A percentile compares a stretch with the other conserved stretches of the same genome.
phyloP scores from a whole-genome alignment of 2,329 filamentous ascomycete species.

The Lachnellula arida region DNA sequence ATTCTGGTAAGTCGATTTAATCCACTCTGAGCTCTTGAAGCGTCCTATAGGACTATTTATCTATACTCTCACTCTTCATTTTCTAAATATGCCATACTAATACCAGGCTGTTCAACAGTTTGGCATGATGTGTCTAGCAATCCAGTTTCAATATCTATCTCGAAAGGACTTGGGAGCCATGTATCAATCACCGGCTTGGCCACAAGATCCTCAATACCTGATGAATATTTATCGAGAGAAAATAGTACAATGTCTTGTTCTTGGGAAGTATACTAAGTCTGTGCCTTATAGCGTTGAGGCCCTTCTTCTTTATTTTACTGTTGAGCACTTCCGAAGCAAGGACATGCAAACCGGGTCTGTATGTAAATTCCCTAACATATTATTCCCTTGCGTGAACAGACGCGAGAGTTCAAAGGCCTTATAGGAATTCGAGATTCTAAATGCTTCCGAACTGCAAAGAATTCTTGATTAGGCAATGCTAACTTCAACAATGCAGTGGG shows the following conservation, averaged over 20 bases:
- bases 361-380: too few relatives aligned
- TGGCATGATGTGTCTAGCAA: conserved; percentile 14
- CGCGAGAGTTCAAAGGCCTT: conserved; percentile 29
- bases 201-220: conserved; percentile 31
- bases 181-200: not conserved
- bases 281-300: conserved; percentile 44
- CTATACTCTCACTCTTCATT: not conserved
- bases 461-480: not conserved
- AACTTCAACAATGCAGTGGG: conserved; percentile 34
- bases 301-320: conserved; percentile 47
- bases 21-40: not conserved
- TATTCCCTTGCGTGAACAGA: too few relatives aligned
- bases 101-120: conserved; percentile 19
- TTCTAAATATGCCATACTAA: not conserved
- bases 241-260: conserved; percentile 46
- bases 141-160: conserved; percentile 32
- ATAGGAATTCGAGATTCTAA: not conserved
- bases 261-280: conserved; percentile 45
- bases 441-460: not conserved
- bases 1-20: conserved; percentile 31
- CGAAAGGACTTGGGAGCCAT: not conserved
- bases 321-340: conserved; percentile 46
- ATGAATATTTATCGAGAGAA: conserved; percentile 45
- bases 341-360: conserved; percentile 35
- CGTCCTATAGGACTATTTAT: not conserved